Evolutionary conservation across 192 early-diverging fungal species (phyloP).

Genomic region (Funneliformis mosseae): DNA sequence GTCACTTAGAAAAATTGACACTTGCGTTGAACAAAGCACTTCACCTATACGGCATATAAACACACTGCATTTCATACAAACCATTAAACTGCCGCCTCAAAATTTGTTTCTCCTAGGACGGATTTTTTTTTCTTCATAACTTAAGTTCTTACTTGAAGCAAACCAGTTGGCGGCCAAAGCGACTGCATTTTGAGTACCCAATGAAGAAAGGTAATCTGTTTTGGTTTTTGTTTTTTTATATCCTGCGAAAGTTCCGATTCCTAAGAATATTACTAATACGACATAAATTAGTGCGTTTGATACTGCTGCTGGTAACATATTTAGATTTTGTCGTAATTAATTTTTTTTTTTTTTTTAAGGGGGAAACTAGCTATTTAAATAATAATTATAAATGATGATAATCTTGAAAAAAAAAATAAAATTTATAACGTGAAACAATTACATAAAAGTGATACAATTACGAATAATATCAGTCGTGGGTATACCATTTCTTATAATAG

Average conservation of each 20-base stretch:
- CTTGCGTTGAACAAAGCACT: background rate
- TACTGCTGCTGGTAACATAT: background rate
- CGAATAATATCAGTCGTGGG: no score
- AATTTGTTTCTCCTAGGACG: background rate
- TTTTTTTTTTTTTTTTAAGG: background rate
- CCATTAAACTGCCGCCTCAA: background rate
- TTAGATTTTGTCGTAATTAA: background rate
- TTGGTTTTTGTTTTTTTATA: constrained; percentile 50
- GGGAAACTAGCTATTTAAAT: no score
- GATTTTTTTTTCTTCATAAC: background rate
- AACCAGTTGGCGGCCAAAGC: constrained; percentile 56
- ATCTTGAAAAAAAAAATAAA: no score
- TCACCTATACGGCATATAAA: background rate
- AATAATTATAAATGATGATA: no score
- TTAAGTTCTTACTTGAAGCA: constrained; percentile 42
- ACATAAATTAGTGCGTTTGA: constrained; percentile 58
- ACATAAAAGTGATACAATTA: no score
- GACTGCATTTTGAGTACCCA: constrained; percentile 51
- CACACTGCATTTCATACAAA: constrained; percentile 11
- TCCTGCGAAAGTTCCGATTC: constrained; percentile 55
- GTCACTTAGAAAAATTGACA: background rate
- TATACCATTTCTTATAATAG: no score
- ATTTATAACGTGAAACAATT: no score
- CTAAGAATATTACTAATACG: constrained; percentile 53
- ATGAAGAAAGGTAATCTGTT: constrained; percentile 56